Conservation (phyloP, 305 asterid species). For the Solanum hybrid region DNA sequence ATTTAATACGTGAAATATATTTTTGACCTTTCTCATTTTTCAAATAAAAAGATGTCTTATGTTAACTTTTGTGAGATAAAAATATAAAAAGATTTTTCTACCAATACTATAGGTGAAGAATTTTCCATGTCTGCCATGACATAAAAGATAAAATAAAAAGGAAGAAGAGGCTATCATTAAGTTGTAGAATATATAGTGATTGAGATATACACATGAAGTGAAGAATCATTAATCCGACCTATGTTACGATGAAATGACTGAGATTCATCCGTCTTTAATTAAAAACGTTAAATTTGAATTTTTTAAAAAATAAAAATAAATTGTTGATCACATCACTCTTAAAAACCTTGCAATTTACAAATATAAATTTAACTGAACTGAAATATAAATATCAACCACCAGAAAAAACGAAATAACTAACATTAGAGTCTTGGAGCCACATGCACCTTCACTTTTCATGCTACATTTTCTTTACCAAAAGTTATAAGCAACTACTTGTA, state of each 20-base stretch:
- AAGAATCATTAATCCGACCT: background rate
- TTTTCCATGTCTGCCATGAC: conserved; percentile 40
- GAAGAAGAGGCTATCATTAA: conserved; percentile 14
- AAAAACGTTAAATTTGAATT: rapidly evolving
- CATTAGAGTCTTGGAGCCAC: background rate
- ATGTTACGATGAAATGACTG: rapidly evolving
- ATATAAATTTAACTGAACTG: background rate
- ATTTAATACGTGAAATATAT: background rate
- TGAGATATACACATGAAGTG: conserved; percentile 17
- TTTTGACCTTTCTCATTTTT: background rate
- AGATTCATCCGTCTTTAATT: background rate
- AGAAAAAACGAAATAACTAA: background rate
- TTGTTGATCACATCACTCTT: rapidly evolving
- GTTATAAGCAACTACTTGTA: background rate
- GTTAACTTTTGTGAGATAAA: background rate
- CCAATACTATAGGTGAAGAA: background rate
- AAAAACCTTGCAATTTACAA: rapidly evolving
- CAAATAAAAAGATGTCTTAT: background rate
- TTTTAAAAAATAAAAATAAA: background rate
- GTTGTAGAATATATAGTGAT: conserved; percentile 9
- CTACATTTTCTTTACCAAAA: background rate
- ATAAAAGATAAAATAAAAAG: background rate
- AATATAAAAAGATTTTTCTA: background rate
- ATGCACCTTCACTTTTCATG: background rate
- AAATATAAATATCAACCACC: background rate